phyloP scores from a whole-genome alignment of 179 eudicot species.

The Spergularia azorica region DNA sequence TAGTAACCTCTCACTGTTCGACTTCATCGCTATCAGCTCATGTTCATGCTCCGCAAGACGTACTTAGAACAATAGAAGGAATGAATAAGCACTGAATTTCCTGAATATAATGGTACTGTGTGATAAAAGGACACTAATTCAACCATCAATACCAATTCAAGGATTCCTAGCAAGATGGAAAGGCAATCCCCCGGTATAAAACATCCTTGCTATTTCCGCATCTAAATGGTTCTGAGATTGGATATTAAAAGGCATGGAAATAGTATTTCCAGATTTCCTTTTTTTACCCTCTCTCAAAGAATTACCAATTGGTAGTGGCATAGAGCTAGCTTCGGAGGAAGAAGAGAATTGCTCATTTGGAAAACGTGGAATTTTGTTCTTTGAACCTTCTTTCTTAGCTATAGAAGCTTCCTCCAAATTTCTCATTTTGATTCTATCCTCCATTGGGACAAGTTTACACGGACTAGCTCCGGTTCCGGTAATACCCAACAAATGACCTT shows the following conservation, averaged over 20 bases:
- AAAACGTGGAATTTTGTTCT: not conserved
- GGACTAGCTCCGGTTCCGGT: not conserved
- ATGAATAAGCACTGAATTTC: too few species aligned
- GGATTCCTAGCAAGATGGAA: too few species aligned
- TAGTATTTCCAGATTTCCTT: not conserved
- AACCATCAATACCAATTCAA: too few species aligned
- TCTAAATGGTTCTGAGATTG: slow-evolving; percentile 9
- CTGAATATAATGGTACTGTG: too few species aligned
- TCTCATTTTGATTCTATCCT: not conserved
- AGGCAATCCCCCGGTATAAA: too few species aligned
- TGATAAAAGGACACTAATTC: too few species aligned
- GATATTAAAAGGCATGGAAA: not conserved
- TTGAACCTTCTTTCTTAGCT: not conserved
- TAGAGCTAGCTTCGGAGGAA: not conserved
- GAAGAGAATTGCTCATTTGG: not conserved
- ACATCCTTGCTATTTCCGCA: slow-evolving; percentile 13
- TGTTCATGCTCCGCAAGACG: too few species aligned
- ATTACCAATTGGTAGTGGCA: not conserved
- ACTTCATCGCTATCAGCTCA: too few species aligned
- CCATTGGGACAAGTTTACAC: not conserved
- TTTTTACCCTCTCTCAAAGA: too few species aligned
- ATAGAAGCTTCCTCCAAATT: not conserved
- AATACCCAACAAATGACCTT: not conserved
- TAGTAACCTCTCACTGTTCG: too few species aligned
- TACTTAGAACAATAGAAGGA: too few species aligned